Conservation (phyloP, 1,284 basidiomycete species). For the Kwoniella shivajii region DNA sequence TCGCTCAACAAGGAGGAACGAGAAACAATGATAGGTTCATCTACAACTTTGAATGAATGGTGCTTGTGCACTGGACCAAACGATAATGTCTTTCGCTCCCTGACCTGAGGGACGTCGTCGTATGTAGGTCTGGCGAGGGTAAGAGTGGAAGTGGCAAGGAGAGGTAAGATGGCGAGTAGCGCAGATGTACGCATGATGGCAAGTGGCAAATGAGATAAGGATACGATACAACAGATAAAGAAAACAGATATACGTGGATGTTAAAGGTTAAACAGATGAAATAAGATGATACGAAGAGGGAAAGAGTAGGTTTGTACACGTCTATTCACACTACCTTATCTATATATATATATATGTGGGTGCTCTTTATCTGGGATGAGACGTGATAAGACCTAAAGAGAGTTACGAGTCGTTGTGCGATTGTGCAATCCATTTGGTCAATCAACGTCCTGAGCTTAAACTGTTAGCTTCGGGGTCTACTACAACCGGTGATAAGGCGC, state of each 20-base stretch:
- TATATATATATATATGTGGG: conserved; percentile 2
- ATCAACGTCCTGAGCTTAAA: neutral
- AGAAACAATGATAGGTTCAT: conserved; percentile 32
- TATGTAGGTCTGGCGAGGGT: conserved; percentile 19
- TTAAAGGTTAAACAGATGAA: neutral
- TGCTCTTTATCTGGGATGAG: no score
- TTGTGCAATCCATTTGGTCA: no score
- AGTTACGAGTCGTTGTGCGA: no score
- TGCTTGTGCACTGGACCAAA: conserved; percentile 76
- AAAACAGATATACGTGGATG: neutral
- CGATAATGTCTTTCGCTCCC: conserved; percentile 69
- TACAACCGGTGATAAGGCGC: conserved; percentile 13
- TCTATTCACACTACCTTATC: no score
- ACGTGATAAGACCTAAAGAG: no score
- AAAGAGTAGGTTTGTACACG: neutral
- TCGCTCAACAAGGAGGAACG: conserved; percentile 12
- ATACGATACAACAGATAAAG: neutral
- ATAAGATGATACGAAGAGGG: neutral
- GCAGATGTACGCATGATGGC: conserved; percentile 47
- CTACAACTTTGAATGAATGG: conserved; percentile 65
- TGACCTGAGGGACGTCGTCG: conserved; percentile 8
- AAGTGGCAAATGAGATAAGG: neutral
- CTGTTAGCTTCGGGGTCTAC: conserved; percentile 2
- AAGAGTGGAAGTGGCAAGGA: conserved; percentile 43
- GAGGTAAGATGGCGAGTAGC: conserved; percentile 50